These are phyloP conservation scores for Pelargonium cotyledonis DNA, from an alignment of 441 rosid genomes.

Conservation along the genomic window DNA sequence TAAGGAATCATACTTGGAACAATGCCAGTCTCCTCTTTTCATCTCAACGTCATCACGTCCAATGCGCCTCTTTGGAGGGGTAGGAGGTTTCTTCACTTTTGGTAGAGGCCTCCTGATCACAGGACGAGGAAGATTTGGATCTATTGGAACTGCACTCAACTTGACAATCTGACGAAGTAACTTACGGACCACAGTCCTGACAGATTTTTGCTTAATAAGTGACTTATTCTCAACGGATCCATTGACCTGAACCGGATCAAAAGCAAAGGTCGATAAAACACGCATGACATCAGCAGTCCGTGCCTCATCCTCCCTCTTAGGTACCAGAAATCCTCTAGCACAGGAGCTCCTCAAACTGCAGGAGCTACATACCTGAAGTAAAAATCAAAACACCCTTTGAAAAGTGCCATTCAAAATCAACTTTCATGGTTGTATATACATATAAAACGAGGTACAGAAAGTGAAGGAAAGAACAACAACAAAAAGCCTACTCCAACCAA, in stretches of 20 bases:
- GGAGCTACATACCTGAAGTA: slow-evolving; percentile 83
- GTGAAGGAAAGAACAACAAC: too few species aligned
- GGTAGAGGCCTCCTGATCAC: slow-evolving; percentile 73
- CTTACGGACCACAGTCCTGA: slow-evolving; percentile 71
- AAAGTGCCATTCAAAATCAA: neutral
- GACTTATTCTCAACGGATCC: slow-evolving; percentile 49
- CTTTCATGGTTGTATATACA: neutral
- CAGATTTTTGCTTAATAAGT: slow-evolving; percentile 62
- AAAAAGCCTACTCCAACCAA: too few species aligned
- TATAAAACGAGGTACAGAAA: neutral
- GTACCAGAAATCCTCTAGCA: slow-evolving; percentile 66
- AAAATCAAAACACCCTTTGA: slow-evolving; percentile 19
- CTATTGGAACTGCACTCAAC: slow-evolving; percentile 84
- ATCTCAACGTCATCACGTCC: slow-evolving; percentile 96
- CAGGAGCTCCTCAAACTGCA: slow-evolving; percentile 87
- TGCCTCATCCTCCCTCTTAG: slow-evolving; percentile 92
- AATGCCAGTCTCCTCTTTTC: slow-evolving; percentile 98
- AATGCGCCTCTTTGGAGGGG: slow-evolving; percentile 77
- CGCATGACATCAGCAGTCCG: slow-evolving; percentile 78
- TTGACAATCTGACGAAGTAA: slow-evolving; percentile 78
- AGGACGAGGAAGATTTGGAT: slow-evolving; percentile 93
- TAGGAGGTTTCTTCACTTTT: slow-evolving; percentile 94
- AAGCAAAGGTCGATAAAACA: slow-evolving; percentile 63
- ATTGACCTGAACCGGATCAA: slow-evolving; percentile 43
- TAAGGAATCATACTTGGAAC: slow-evolving; percentile 68